A percentile compares a stretch with the other conserved stretches of the same genome.
Conservation (phyloP, 2,329 filamentous ascomycete genomes). For the Madurella mycetomatis region DNA sequence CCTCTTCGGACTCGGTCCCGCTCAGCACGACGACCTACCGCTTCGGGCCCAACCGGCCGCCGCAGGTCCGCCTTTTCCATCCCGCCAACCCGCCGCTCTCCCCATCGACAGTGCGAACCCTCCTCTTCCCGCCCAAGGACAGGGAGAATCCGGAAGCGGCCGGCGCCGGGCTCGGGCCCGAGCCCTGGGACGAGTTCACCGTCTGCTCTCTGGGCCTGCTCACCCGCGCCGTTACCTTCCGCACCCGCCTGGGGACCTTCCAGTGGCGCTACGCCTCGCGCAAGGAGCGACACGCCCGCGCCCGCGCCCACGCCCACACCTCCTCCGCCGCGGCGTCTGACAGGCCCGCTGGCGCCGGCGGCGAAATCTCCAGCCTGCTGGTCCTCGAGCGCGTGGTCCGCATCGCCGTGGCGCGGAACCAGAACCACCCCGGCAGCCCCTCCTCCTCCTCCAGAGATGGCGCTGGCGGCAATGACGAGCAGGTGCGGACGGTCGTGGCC, state of each 20-base stretch:
- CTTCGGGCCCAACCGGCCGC: constrained; percentile 51
- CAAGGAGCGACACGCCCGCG: constrained; percentile 39
- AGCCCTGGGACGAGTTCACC: constrained; percentile 26
- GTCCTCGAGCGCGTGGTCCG: constrained; percentile 46
- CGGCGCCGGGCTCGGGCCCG: constrained; percentile 8
- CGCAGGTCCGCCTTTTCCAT: constrained; percentile 38
- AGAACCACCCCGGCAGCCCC: not conserved
- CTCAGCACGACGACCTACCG: constrained; percentile 53
- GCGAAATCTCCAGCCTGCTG: constrained; percentile 36
- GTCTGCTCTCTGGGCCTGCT: constrained; percentile 36
- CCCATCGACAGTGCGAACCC: constrained; percentile 18
- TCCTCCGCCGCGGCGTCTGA: too few relatives aligned
- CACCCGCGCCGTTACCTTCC: constrained; percentile 44
- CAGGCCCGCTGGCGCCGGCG: not conserved
- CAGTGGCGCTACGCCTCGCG: constrained; percentile 53
- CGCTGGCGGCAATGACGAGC: constrained; percentile 13
- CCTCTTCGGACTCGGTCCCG: constrained; percentile 26
- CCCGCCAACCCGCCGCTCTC: constrained; percentile 19
- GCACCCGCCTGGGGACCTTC: constrained; percentile 46
- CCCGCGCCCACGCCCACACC: constrained; percentile 10
- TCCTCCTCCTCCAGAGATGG: not conserved
- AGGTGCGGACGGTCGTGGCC: constrained; percentile 35
- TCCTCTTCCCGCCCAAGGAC: not conserved
- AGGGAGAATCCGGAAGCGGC: not conserved
- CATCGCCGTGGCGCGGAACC: constrained; percentile 22